Evolutionary conservation across 1,284 basidiomycete species (phyloP), one percentile per base, ranked within the genome.

Genomic region (Golubevia sp.): DNA sequence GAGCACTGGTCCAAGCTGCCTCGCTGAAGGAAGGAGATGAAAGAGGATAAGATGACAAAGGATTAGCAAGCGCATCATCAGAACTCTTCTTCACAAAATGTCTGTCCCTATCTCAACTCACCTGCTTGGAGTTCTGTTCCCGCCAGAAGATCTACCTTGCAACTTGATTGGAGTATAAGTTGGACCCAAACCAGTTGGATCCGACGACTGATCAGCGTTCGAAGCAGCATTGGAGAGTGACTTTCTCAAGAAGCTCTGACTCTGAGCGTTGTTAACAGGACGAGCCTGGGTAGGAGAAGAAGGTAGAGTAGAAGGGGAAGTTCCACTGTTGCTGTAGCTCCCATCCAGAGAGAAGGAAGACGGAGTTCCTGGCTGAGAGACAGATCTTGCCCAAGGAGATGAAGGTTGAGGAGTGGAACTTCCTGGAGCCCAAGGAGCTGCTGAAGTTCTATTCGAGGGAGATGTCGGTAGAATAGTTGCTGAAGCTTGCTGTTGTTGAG

Each of bases 151-250:
- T 34, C 30, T 34, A 5, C 30, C 30, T 34, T 34, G 30, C 64
- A 73, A 62, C 2, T 70, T 60, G 44, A 56, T 62, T 6, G 72
- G 72, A 20, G 70, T 68, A 48, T 66, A 74, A 5, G 70, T 74
- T 30, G 72, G 72, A 7, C 72, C 72, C 58, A 74, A 57, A 24
- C 51, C 60, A 8, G 26, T 60, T 20, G 64, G 55, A 21, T 64
- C 61, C 11, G 30, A 34, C 30, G 30, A 34, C 11, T 34, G 30
- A 34, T 34, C 30, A 34, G 30, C 30, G 11, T 34, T 34, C 5
- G 30, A 34, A 34, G 30, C 30, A 34, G 30, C 30, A 34, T 34
- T 34, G 13, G 59, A 20, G 15, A 63, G 61, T 24, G 11, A 50
- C 13, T 60, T 21, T 21, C 21, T 54, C 30, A 55, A 18, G 44